A percentile compares a stretch with the other conserved stretches of the same genome.
Evolutionary conservation across 164 flowering plant species (phyloP).

Genomic region (Kalanchoe fedtschenkoi): DNA sequence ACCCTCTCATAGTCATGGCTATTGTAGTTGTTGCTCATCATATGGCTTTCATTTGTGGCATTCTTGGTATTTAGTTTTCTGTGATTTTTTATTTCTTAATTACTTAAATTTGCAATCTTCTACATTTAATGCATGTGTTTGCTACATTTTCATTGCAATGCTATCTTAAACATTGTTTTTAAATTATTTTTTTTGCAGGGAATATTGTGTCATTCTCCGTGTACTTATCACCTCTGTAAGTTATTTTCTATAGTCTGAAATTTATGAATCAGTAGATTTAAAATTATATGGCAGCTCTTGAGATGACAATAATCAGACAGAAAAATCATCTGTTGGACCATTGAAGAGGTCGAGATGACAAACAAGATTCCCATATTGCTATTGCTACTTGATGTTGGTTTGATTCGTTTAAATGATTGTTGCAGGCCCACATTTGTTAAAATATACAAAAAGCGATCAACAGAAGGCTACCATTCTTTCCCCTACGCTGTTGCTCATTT

Average conservation of each 20-base stretch:
- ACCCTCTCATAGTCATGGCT: not conserved
- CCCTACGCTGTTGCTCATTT: not conserved
- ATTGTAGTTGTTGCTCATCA: not conserved
- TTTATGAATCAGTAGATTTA: not conserved
- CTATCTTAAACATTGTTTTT: not conserved
- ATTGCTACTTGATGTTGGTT: not conserved
- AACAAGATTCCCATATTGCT: not conserved
- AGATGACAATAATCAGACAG: not conserved
- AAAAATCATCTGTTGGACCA: not conserved
- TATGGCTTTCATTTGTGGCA: not conserved
- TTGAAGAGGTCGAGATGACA: not conserved
- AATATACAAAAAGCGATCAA: conserved; percentile 1
- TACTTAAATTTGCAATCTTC: not conserved
- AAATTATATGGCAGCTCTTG: not conserved
- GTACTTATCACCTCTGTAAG: conserved; percentile 2
- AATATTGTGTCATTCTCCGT: not conserved
- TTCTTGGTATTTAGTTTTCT: not conserved
- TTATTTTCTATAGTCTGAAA: not conserved
- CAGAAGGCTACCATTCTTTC: not conserved
- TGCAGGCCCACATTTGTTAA: not conserved
- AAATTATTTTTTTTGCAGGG: conserved; percentile 4
- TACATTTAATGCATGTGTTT: not conserved
- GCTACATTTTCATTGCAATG: not conserved
- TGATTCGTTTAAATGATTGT: not conserved
- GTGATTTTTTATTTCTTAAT: not conserved